Evolutionary conservation across 352 stramenopile species (phyloP).

Genomic region (Globisporangium cederbergense): DNA sequence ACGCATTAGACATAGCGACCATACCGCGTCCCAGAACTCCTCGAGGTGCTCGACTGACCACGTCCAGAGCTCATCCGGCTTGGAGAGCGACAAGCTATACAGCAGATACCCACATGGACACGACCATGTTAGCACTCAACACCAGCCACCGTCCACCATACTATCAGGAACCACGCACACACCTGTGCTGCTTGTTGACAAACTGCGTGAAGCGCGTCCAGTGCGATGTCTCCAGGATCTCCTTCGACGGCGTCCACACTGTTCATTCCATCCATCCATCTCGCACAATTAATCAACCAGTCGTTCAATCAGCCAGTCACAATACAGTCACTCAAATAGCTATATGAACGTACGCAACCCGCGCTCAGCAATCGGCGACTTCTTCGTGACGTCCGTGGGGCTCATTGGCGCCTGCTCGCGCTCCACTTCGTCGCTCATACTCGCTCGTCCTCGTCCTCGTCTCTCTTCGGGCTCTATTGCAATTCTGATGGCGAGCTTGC

Average conservation of each 20-base stretch:
- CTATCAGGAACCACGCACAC: slow-evolving; percentile 1
- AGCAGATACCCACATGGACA: neutral
- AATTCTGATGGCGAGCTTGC: neutral
- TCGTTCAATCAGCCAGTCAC: neutral
- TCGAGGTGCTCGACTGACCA: slow-evolving; percentile 72
- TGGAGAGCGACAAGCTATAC: slow-evolving; percentile 33
- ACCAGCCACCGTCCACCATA: neutral
- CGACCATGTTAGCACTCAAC: neutral
- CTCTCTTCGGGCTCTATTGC: too few relatives aligned
- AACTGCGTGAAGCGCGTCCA: slow-evolving; percentile 67
- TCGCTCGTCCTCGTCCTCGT: slow-evolving; percentile 13
- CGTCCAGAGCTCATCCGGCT: slow-evolving; percentile 56
- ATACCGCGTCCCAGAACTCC: slow-evolving; percentile 54
- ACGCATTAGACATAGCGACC: neutral
- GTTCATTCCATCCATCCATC: neutral
- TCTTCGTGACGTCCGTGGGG: neutral
- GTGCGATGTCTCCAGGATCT: slow-evolving; percentile 48
- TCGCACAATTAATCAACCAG: neutral
- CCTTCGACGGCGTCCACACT: slow-evolving; percentile 58
- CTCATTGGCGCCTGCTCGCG: slow-evolving; percentile 6
- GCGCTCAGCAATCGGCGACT: neutral
- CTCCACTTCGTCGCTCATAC: neutral
- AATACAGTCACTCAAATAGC: neutral
- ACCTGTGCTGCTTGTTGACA: slow-evolving; percentile 59
- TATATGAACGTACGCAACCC: slow-evolving; percentile 7